phyloP scores from a whole-genome alignment of 495 filamentous ascomycete species.

The Entonaema liquescens region DNA sequence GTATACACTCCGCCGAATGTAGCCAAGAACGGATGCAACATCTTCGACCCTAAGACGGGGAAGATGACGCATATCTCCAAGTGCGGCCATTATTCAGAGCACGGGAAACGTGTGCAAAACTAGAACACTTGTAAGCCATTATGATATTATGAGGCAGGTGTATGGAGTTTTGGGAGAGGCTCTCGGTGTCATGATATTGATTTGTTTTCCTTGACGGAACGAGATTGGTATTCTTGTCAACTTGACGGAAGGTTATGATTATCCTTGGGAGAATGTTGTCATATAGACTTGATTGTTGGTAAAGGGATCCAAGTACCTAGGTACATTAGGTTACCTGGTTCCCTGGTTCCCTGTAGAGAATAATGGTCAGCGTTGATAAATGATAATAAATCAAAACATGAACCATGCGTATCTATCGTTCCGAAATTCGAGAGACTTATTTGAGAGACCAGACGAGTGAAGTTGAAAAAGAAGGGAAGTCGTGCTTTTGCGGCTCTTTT shows the following conservation, averaged over 20 bases:
- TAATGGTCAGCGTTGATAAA: conserved; percentile 8
- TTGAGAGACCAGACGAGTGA: conserved; percentile 25
- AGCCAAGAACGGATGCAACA: conserved; percentile 73
- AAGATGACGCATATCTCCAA: conserved; percentile 73
- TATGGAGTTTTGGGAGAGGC: conserved; percentile 25
- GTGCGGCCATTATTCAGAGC: conserved; percentile 68
- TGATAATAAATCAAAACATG: conserved; percentile 19
- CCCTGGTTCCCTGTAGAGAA: neutral
- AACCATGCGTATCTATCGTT: neutral
- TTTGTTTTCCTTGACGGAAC: neutral
- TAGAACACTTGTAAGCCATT: conserved; percentile 21
- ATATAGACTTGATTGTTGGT: neutral
- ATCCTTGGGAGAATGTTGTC: neutral
- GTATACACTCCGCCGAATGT: conserved; percentile 94
- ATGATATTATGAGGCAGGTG: conserved; percentile 21
- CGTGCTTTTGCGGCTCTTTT: conserved; percentile 42
- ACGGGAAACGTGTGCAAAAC: conserved; percentile 54
- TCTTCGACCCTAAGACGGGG: conserved; percentile 77
- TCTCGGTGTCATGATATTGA: neutral
- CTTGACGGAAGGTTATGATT: neutral
- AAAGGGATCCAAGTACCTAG: neutral
- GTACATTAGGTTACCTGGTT: neutral
- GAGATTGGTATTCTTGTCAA: neutral
- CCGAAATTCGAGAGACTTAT: conserved; percentile 10
- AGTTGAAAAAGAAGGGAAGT: conserved; percentile 40